Base-by-base conservation (phyloP, 2,329 filamentous ascomycete species). In the Lasiodiplodia citricola region DNA sequence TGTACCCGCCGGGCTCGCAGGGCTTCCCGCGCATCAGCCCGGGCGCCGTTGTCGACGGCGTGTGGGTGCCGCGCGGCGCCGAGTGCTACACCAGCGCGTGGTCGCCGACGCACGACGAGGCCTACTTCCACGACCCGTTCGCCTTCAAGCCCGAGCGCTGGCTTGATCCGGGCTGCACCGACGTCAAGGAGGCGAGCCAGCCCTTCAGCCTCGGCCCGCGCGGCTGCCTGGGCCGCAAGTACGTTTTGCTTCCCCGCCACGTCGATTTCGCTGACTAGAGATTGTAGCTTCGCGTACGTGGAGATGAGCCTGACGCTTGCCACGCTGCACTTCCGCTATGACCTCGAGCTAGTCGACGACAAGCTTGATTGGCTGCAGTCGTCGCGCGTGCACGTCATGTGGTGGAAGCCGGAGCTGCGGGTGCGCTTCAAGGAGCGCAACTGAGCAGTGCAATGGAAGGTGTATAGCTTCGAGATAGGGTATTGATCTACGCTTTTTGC, bases 281-380 rank as follows among this genome's bases (percentile, higher is more conserved):
- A 10, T 25, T 14, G 35, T 21, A 73, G 71, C 51, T 70, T 81
- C 14, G 79, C 79, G 2, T 76, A 76, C 63, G 74, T 75, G 13
- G 78, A 80, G 68, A 76, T 79, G 70, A 71, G 76, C 6, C 63
- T 80, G 14, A 76, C 80, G 16, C 51, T 80, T n/a, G 73, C 77
- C 6, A 79, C 78, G 68, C 58, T 80, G 58, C 50, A 80, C 1
- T 80, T 72, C 71, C 73, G 74, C 8, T 80, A 80, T 56, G 78
- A 80, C 70, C 68, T 79, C 38, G 71, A 76, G 68, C 67, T 80
- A 25, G 70, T 73, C 21, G 55, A 71, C 6, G 58, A 69, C 38
- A 18, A 44, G 14, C 31, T 62, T 7, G 57, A 62, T 25, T 62
- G 57, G 57, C 71, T 47, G 50, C 68, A 52, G 21, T 54, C 51